phyloP scores from a whole-genome alignment of 2,329 filamentous ascomycete genomes.

The Colletotrichum lindemuthianum region DNA sequence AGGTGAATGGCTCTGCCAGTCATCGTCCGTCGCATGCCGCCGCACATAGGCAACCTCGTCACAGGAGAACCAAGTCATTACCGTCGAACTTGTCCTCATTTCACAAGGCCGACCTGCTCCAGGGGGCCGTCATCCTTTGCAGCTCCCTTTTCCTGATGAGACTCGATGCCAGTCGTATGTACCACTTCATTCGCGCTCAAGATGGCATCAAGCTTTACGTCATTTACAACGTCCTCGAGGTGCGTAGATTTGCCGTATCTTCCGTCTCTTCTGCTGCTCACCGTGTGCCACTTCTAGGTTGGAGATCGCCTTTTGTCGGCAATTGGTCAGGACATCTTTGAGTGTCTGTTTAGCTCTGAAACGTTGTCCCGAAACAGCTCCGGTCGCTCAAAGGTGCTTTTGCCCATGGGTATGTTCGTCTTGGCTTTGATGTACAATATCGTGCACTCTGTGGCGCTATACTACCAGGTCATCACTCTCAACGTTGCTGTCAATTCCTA shows the following conservation, averaged over 20 bases:
- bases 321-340: conserved; percentile 93
- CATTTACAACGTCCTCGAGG: conserved; percentile 96
- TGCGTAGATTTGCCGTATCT: conserved; percentile 43
- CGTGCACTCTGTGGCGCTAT: conserved; percentile 85
- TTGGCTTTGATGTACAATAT: conserved; percentile 90
- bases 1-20: conserved; percentile 17
- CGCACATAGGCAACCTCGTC: conserved; percentile 52
- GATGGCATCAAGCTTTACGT: conserved; percentile 98
- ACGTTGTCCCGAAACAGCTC: conserved; percentile 88
- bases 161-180: conserved; percentile 96
- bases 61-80: conserved; percentile 82
- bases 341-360: conserved; percentile 94
- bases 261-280: background rate
- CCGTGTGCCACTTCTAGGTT: conserved; percentile 55
- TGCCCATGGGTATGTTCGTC: conserved; percentile 91
- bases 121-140: conserved; percentile 86
- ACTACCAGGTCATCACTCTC: conserved; percentile 97
- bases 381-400: conserved; percentile 88
- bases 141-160: conserved; percentile 88
- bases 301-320: conserved; percentile 90
- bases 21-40: conserved; percentile 36
- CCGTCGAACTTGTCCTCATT: conserved; percentile 87
- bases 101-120: conserved; percentile 94
- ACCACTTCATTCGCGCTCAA: conserved; percentile 95
- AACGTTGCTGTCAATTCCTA: conserved; percentile 99